These are phyloP conservation scores for Tricholoma flavovirens DNA, from an alignment of 768 basidiomycete species.

Conservation along the genomic window DNA sequence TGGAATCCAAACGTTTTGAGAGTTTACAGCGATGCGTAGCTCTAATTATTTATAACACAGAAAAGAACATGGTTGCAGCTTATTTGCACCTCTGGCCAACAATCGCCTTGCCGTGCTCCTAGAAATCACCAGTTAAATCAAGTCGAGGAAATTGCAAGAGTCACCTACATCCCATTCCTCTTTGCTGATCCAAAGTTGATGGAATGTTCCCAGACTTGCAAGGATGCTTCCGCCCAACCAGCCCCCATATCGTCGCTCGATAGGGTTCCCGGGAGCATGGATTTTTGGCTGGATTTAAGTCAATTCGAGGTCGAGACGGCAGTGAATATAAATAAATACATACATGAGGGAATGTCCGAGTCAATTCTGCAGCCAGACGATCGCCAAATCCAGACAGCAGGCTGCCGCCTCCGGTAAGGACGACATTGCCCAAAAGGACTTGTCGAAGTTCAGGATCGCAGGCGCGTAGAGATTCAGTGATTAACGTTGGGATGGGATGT, in stretches of 20 bases:
- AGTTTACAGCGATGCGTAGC: not conserved
- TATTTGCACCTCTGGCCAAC: slow-evolving; percentile 85
- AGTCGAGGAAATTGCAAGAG: slow-evolving; percentile 1
- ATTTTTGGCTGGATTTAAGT: slow-evolving; percentile 63
- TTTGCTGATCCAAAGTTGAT: slow-evolving; percentile 91
- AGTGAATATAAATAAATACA: not conserved
- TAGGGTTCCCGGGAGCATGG: slow-evolving; percentile 85
- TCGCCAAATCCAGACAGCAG: slow-evolving; percentile 83
- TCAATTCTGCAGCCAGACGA: slow-evolving; percentile 72
- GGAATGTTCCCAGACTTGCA: slow-evolving; percentile 94
- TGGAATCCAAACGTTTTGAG: too few species aligned
- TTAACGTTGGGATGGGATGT: slow-evolving; percentile 69
- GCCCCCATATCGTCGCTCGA: slow-evolving; percentile 85
- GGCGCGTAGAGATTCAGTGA: slow-evolving; percentile 70
- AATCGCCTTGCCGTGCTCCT: slow-evolving; percentile 83
- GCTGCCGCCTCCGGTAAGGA: slow-evolving; percentile 92
- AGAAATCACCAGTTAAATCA: slow-evolving; percentile 3
- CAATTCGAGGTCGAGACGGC: not conserved
- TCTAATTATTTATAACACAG: not conserved
- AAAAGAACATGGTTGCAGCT: slow-evolving; percentile 7
- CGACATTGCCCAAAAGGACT: slow-evolving; percentile 86
- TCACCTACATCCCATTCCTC: slow-evolving; percentile 84
- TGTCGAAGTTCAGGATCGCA: slow-evolving; percentile 92
- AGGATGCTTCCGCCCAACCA: slow-evolving; percentile 97
- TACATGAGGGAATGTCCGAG: slow-evolving; percentile 72